Evolutionary conservation across 2,329 filamentous ascomycete species (phyloP).

Genomic region (Sarocladiaceae sp.): DNA sequence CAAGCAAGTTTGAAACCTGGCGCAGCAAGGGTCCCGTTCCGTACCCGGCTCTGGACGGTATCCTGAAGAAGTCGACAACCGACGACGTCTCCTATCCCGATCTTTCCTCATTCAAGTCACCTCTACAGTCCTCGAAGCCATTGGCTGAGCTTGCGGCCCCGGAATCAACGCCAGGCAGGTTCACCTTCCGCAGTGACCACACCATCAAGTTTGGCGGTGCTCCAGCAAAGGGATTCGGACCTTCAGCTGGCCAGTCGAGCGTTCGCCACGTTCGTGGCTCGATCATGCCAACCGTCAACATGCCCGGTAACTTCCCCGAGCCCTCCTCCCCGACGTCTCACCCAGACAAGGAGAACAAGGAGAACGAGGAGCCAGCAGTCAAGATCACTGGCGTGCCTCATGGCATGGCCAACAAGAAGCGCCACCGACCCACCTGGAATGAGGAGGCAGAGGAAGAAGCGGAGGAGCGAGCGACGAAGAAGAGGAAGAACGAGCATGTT

Average conservation of each 20-base stretch:
- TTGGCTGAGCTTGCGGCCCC: slow-evolving; percentile 16
- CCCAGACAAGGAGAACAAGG: slow-evolving; percentile 50
- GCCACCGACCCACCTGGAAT: slow-evolving; percentile 45
- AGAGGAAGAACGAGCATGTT: slow-evolving; percentile 44
- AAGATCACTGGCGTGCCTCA: slow-evolving; percentile 42
- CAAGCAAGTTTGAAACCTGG: slow-evolving; percentile 26
- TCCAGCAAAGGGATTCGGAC: slow-evolving; percentile 48
- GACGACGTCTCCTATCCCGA: slow-evolving; percentile 46
- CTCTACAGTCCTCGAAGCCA: slow-evolving; percentile 11
- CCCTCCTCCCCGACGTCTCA: slow-evolving; percentile 24
- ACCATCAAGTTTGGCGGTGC: slow-evolving; percentile 51
- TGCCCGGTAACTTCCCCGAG: slow-evolving; percentile 52
- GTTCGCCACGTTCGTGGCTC: slow-evolving; percentile 54
- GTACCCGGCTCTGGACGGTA: slow-evolving; percentile 14
- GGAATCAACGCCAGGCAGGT: slow-evolving; percentile 47
- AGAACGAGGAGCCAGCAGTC: slow-evolving; percentile 26
- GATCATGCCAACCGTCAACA: slow-evolving; percentile 32
- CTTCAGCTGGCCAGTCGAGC: slow-evolving; percentile 52
- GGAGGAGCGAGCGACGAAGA: slow-evolving; percentile 49
- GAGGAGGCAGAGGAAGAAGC: slow-evolving; percentile 47
- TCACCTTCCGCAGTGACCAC: slow-evolving; percentile 60
- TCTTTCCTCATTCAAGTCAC: slow-evolving; percentile 35
- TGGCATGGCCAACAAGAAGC: slow-evolving; percentile 61
- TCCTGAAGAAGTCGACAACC: slow-evolving; percentile 11
- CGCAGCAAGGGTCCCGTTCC: slow-evolving; percentile 20